A percentile compares a stretch with the other conserved stretches of the same genome.
These are phyloP conservation scores for Maudiozyma barnettii DNA, from an alignment of 805 yeast genomes.

Conservation along the genomic window DNA sequence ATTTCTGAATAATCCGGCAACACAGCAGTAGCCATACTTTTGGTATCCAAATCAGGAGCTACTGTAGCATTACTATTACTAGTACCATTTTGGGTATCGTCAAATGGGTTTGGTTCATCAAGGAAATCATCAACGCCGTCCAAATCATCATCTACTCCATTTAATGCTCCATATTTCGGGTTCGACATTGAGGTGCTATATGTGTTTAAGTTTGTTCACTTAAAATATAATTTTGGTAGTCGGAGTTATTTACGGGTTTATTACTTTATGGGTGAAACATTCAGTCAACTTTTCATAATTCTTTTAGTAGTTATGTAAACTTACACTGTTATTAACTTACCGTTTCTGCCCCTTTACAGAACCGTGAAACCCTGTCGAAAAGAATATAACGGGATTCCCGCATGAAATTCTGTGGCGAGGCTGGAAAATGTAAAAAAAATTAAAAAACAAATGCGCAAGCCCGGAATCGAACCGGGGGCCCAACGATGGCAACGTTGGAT, in stretches of 20 bases:
- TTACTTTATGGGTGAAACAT: too few relatives aligned
- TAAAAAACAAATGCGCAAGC: constrained; percentile 7
- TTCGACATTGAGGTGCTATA: neutral
- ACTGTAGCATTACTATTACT: neutral
- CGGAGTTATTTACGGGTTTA: too few relatives aligned
- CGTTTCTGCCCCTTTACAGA: too few relatives aligned
- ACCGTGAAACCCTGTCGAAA: neutral
- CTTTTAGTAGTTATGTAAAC: neutral
- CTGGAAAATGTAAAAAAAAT: neutral
- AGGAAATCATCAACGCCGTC: constrained; percentile 23
- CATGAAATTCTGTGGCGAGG: too few relatives aligned
- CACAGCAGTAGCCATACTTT: neutral
- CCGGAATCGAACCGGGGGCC: constrained; percentile 11
- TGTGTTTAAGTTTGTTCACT: too few relatives aligned
- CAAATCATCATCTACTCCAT: constrained; percentile 18
- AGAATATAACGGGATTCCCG: neutral
- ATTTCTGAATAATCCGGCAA: neutral
- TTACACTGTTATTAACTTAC: neutral
- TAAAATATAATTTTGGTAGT: too few relatives aligned
- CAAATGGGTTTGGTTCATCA: constrained; percentile 17
- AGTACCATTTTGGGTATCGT: constrained; percentile 3
- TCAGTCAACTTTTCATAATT: too few relatives aligned
- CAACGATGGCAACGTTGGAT: constrained; percentile 10
- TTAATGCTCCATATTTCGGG: neutral
- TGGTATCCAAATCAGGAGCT: neutral